Evolutionary conservation across 257 asterid species (phyloP), one percentile per base, ranked within the genome.

Genomic region (Orobanche coerulescens): DNA sequence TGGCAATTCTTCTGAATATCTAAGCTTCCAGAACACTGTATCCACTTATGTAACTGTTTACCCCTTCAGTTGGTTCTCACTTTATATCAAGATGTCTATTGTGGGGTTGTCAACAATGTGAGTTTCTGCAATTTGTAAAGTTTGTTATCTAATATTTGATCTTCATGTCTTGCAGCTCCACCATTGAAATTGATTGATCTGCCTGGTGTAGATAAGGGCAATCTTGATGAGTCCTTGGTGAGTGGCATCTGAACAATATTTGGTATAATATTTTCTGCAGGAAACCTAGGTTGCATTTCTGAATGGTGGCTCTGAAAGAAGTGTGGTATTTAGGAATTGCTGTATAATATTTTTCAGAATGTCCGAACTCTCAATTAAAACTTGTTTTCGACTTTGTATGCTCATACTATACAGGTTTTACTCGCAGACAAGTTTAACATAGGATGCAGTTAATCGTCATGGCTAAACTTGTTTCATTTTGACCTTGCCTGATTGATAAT

Each of bases 141-240:
- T 15, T 51, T 34, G 58, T 13, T 58, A 39, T 70, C 72, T 70
- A 28, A 69, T 58, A 18, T 36, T 31, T 44, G 61, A 57, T 63
- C 60, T 44, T 28, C 28, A 47, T 74, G 64, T 65, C 59, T 55
- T 51, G 72, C 89, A 93, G 99, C 85, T 72, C 99, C 97, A 54
- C 84, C 99, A 4, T 68, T 93, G 81, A 89, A 93, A 76, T 81
- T 93, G 79, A 75, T 93, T 70, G 99, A 93, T 84, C 76, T 93
- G 73, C 97, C 99, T 72, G 99, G 99, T 31, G 95, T 87, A 25
- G 99, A 93, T 48, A 93, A 85, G 80, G 92, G 94, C 59, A 83
- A 76, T 64, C 82, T 86, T 23, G 97, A 93, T 56, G 99, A 93
- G 72, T 80, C 98, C 39, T 73, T 93, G 91, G 99, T 93, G 75